These are phyloP conservation scores for Ilex paraguariensis DNA, from an alignment of 305 asterid species.

Conservation along the genomic window DNA sequence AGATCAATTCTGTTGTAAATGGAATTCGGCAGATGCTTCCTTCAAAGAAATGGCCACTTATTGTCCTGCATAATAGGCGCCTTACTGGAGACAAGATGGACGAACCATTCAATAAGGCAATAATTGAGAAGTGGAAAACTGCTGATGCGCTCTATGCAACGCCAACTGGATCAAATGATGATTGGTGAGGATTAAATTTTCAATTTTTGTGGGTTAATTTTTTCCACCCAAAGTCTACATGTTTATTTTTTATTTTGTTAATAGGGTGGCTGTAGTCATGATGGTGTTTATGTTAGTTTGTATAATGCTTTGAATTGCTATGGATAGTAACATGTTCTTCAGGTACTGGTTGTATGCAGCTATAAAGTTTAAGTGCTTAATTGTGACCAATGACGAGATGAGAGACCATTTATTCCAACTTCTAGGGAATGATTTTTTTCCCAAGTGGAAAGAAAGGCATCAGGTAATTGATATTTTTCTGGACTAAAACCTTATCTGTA, in stretches of 20 bases:
- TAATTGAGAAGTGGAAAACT: constrained; percentile 70
- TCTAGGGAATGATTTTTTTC: constrained; percentile 82
- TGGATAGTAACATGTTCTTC: constrained; percentile 20
- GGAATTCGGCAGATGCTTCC: constrained; percentile 86
- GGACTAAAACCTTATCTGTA: too few species aligned
- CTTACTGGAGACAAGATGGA: constrained; percentile 65
- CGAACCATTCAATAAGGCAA: constrained; percentile 46
- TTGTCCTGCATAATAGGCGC: constrained; percentile 72
- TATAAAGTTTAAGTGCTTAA: constrained; percentile 60
- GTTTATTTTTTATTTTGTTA: neutral
- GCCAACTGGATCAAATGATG: constrained; percentile 97
- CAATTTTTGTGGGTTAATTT: too few species aligned
- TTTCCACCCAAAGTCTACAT: too few species aligned
- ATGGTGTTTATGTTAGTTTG: neutral
- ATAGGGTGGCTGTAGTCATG: neutral
- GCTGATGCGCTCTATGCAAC: constrained; percentile 82
- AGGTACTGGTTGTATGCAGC: constrained; percentile 99
- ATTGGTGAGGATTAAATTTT: constrained; percentile 48
- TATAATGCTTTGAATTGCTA: constrained; percentile 6
- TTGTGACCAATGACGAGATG: constrained; percentile 91
- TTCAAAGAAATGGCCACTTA: constrained; percentile 77
- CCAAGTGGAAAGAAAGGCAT: constrained; percentile 93
- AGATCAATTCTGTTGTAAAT: constrained; percentile 74
- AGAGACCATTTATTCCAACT: constrained; percentile 87
- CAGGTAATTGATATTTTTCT: constrained; percentile 46